phyloP scores from a whole-genome alignment of 163 green algal genomes.

The Prototheca cutis region DNA sequence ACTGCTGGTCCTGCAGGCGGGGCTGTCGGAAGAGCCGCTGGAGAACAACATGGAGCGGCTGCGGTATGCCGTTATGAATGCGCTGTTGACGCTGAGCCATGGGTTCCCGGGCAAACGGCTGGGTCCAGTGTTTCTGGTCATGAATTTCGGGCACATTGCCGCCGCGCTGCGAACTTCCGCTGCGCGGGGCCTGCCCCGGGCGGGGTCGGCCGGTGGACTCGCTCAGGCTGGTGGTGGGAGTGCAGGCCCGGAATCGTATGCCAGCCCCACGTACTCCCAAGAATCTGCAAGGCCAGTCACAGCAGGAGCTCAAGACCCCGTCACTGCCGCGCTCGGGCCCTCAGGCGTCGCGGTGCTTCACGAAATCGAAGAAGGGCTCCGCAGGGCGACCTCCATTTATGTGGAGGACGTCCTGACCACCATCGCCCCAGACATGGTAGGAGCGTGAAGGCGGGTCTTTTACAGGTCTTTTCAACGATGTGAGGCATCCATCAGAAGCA shows the following conservation, averaged over 20 bases:
- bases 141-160: conserved; percentile 70
- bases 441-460: too few relatives aligned
- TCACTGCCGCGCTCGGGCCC: background rate
- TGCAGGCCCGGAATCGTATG: too few relatives aligned
- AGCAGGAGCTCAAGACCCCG: too few relatives aligned
- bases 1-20: conserved; percentile 69
- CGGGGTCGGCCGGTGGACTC: too few relatives aligned
- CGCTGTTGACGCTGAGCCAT: conserved; percentile 32
- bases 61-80: conserved; percentile 43
- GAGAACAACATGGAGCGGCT: conserved; percentile 44
- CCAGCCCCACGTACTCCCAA: too few relatives aligned
- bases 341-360: conserved; percentile 45
- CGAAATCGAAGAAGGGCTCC: conserved; percentile 70
- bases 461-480: too few relatives aligned
- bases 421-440: too few relatives aligned
- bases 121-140: conserved; percentile 77
- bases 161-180: conserved; percentile 27
- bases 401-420: conserved; percentile 77
- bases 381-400: conserved; percentile 57
- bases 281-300: too few relatives aligned
- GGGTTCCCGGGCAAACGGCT: conserved; percentile 19
- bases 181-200: conserved; percentile 7
- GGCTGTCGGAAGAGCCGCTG: conserved; percentile 43
- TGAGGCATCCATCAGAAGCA: too few relatives aligned
- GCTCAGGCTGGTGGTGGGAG: too few relatives aligned